A percentile compares a stretch with the other conserved stretches of the same genome.
These are phyloP conservation scores for Pichia sp. DNA, from an alignment of 1,139 yeast genomes.

Conservation along the genomic window DNA sequence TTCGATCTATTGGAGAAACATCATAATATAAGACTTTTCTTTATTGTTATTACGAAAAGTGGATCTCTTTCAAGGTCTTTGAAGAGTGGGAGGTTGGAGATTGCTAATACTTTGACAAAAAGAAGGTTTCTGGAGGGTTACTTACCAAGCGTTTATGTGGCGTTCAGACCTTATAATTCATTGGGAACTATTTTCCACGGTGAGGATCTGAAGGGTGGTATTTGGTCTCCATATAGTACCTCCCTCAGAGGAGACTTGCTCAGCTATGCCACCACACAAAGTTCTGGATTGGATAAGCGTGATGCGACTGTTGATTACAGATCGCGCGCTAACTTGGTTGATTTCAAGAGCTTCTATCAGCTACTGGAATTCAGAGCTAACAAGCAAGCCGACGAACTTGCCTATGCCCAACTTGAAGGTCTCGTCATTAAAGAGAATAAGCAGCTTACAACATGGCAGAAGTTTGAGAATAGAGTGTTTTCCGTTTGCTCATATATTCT, in stretches of 20 bases:
- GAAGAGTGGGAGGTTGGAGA: slow-evolving; percentile 80
- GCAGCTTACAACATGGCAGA: slow-evolving; percentile 49
- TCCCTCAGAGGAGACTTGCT: slow-evolving; percentile 48
- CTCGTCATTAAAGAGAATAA: slow-evolving; percentile 43
- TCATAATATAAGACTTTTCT: slow-evolving; percentile 73
- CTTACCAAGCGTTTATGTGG: slow-evolving; percentile 69
- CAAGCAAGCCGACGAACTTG: slow-evolving; percentile 72
- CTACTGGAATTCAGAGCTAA: slow-evolving; percentile 73
- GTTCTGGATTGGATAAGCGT: slow-evolving; percentile 72
- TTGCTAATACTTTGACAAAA: slow-evolving; percentile 90
- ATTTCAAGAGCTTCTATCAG: slow-evolving; percentile 65
- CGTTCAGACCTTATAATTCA: slow-evolving; percentile 65
- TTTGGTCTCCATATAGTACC: slow-evolving; percentile 75
- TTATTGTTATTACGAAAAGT: slow-evolving; percentile 75
- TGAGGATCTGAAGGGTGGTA: slow-evolving; percentile 72
- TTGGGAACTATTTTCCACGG: slow-evolving; percentile 70
- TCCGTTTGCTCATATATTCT: slow-evolving; percentile 58
- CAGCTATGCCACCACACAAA: slow-evolving; percentile 47
- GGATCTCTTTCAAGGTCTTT: slow-evolving; percentile 78
- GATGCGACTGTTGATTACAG: slow-evolving; percentile 70
- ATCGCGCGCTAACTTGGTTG: slow-evolving; percentile 65
- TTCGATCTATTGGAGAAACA: slow-evolving; percentile 61
- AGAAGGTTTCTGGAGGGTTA: slow-evolving; percentile 72
- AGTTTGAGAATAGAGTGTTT: slow-evolving; percentile 70
- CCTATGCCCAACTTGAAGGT: slow-evolving; percentile 60